These are phyloP conservation scores for Dendrobium officinale DNA, from an alignment of 106 monocot species.

Conservation along the genomic window DNA sequence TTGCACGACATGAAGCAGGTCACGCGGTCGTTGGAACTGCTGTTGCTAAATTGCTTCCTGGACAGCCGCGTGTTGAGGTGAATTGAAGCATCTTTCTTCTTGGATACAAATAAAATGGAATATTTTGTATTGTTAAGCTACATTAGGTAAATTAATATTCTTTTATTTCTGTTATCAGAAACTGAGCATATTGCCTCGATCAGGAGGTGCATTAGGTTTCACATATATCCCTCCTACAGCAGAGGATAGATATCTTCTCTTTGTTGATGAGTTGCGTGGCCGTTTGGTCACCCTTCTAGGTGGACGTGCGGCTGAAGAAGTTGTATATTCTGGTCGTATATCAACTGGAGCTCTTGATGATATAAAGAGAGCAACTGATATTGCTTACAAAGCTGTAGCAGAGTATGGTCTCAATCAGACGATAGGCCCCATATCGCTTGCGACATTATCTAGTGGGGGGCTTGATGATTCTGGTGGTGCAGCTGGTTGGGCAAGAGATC, in stretches of 20 bases:
- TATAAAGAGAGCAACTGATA: slow-evolving; percentile 91
- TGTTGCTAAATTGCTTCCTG: slow-evolving; percentile 75
- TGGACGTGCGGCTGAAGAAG: slow-evolving; percentile 93
- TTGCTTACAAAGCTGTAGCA: slow-evolving; percentile 98
- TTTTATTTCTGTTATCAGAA: slow-evolving; percentile 41
- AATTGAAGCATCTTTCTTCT: neutral
- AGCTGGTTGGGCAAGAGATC: slow-evolving; percentile 78
- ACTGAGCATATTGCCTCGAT: slow-evolving; percentile 93
- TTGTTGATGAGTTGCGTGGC: slow-evolving; percentile 88
- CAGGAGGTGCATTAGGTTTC: slow-evolving; percentile 95
- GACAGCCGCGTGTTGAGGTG: slow-evolving; percentile 95
- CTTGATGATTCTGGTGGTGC: slow-evolving; percentile 84
- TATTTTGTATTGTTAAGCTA: neutral
- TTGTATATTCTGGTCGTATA: slow-evolving; percentile 87
- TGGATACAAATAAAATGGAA: neutral
- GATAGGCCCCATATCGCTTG: slow-evolving; percentile 81
- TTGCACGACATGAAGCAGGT: slow-evolving; percentile 95
- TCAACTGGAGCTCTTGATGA: slow-evolving; percentile 99
- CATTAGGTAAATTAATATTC: neutral
- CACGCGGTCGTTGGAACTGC: slow-evolving; percentile 98
- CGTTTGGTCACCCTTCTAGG: slow-evolving; percentile 92
- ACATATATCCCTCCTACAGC: slow-evolving; percentile 92
- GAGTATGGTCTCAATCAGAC: slow-evolving; percentile 83
- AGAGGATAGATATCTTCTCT: slow-evolving; percentile 90
- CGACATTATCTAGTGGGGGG: slow-evolving; percentile 84